Conservation (phyloP, 2,329 filamentous ascomycete species). For the Cytospora mali region DNA sequence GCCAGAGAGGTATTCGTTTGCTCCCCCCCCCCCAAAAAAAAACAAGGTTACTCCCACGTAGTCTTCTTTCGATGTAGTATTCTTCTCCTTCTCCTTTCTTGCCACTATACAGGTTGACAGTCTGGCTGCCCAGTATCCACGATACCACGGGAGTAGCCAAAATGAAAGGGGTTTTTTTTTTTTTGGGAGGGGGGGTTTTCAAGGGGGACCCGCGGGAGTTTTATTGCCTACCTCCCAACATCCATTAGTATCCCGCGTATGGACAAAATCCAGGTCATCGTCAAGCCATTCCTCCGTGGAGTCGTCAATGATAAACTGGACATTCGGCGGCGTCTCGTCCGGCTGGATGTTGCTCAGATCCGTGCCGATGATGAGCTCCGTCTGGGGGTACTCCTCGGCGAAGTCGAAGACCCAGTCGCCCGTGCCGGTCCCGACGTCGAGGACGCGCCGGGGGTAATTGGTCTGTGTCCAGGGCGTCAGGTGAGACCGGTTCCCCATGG, state of each 20-base stretch:
- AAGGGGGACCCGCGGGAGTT: too few relatives aligned
- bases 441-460: slow-evolving; percentile 36
- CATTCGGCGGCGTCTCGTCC: slow-evolving; percentile 67
- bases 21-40: too few relatives aligned
- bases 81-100: neutral
- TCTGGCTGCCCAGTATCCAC: neutral
- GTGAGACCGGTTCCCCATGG: slow-evolving; percentile 37
- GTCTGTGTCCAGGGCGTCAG: slow-evolving; percentile 36
- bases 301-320: slow-evolving; percentile 75
- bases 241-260: slow-evolving; percentile 52
- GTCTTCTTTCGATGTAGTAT: neutral
- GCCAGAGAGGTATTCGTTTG: too few relatives aligned
- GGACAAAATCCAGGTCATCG: slow-evolving; percentile 59
- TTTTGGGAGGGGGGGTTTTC: too few relatives aligned
- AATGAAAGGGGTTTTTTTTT: too few relatives aligned
- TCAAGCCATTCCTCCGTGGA: slow-evolving; percentile 55
- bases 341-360: slow-evolving; percentile 72
- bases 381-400: slow-evolving; percentile 61
- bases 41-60: neutral
- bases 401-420: slow-evolving; percentile 71
- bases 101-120: neutral
- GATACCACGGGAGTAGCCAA: neutral
- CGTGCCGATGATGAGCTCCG: slow-evolving; percentile 59
- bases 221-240: slow-evolving; percentile 49
- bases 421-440: slow-evolving; percentile 52